Conservation (phyloP, 2,329 filamentous ascomycete genomes). For the Hymenoscyphus repandus region DNA sequence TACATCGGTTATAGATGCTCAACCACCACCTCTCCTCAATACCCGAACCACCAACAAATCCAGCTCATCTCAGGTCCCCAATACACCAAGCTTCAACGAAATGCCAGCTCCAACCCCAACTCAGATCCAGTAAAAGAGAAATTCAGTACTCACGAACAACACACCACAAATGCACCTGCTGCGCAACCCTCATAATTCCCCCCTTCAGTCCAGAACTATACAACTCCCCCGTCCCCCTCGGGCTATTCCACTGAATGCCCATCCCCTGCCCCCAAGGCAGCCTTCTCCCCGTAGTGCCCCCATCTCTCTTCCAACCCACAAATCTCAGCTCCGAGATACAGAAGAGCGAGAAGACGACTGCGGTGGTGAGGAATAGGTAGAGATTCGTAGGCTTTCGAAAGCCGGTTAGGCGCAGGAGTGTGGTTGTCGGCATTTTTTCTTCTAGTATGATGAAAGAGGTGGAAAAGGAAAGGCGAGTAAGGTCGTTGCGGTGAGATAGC, state of each 20-base stretch:
- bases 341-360: slow-evolving; percentile 8
- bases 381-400: slow-evolving; percentile 7
- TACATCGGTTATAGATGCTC: no score
- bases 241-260: not conserved
- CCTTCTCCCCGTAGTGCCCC: not conserved
- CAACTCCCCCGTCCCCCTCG: slow-evolving; percentile 1
- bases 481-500: no score
- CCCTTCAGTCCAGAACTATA: slow-evolving; percentile 4
- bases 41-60: not conserved
- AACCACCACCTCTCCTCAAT: not conserved
- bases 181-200: not conserved
- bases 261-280: not conserved
- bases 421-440: not conserved
- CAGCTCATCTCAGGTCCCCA: not conserved
- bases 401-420: slow-evolving; percentile 6
- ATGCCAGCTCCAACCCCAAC: not conserved
- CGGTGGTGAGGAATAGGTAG: slow-evolving; percentile 3
- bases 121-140: not conserved
- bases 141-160: slow-evolving; percentile 12
- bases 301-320: not conserved
- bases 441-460: not conserved
- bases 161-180: slow-evolving; percentile 10
- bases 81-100: not conserved
- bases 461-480: no score
- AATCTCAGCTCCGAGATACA: not conserved